Evolutionary conservation across 352 stramenopile species (phyloP).

Genomic region (Thraustotheca clavata): DNA sequence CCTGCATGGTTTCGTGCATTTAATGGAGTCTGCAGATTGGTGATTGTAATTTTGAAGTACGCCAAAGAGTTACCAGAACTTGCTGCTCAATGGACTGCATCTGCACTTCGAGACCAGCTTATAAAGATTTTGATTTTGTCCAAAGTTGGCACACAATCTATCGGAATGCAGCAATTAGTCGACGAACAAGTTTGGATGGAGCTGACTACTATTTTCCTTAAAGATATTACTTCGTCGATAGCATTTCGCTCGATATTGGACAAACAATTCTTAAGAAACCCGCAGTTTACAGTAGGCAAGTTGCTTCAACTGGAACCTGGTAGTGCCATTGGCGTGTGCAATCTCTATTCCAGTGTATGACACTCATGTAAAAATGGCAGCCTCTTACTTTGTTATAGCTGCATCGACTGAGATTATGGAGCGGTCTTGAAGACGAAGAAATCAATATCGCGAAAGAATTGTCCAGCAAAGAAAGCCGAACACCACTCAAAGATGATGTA

Average conservation of each 20-base stretch:
- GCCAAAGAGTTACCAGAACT: background rate
- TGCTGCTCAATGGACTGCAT: background rate
- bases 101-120: background rate
- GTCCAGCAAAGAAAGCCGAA: background rate
- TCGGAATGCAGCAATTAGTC: background rate
- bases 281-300: background rate
- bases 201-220: background rate
- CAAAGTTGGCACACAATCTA: background rate
- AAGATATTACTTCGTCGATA: background rate
- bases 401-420: slow-evolving; percentile 3
- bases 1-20: slow-evolving; percentile 2
- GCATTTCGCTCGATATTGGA: background rate
- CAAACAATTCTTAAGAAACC: background rate
- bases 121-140: background rate
- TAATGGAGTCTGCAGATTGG: background rate
- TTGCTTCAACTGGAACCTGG: background rate
- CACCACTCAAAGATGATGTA: background rate
- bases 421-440: background rate
- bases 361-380: background rate
- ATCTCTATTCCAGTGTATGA: background rate
- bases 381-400: background rate
- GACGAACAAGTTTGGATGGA: background rate
- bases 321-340: background rate
- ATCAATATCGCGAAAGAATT: background rate
- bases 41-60: background rate